These are phyloP conservation scores for Mycena venus DNA, from an alignment of 768 basidiomycete species.

Conservation along the genomic window DNA sequence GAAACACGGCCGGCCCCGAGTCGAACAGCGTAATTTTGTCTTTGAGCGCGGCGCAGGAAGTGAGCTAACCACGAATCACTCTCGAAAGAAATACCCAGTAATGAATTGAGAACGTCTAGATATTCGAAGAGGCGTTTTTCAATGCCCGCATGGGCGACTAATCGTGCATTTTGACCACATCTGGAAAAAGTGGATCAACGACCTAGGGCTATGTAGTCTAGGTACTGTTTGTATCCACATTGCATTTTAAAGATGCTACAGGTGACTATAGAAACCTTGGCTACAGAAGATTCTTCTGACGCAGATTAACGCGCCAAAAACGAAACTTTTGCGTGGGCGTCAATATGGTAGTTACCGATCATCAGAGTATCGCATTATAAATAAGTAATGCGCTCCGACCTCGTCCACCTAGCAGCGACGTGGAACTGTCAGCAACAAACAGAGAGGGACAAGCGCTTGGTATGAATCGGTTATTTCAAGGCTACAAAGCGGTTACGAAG, in stretches of 20 bases:
- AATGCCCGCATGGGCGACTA: not conserved
- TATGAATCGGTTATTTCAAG: not conserved
- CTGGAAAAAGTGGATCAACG: not conserved
- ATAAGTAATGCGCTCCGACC: not conserved
- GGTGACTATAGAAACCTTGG: not conserved
- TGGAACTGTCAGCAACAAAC: not conserved
- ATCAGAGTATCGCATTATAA: not conserved
- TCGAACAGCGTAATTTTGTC: too few relatives aligned
- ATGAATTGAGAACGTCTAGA: not conserved
- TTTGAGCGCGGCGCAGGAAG: not conserved
- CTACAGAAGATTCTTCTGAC: not conserved
- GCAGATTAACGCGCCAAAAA: not conserved
- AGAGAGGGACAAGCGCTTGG: not conserved
- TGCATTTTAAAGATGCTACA: not conserved
- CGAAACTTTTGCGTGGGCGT: slow-evolving; percentile 1
- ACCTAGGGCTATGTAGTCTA: not conserved
- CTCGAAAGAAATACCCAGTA: not conserved
- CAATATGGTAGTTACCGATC: not conserved
- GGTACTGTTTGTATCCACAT: not conserved
- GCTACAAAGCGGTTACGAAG: not conserved
- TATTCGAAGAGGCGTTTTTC: not conserved
- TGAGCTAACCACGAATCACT: not conserved
- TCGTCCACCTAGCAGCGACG: not conserved
- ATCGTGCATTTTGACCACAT: not conserved
- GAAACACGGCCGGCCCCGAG: not conserved